Conservation (phyloP, 345 rosid species). For the Balakata baccata region DNA sequence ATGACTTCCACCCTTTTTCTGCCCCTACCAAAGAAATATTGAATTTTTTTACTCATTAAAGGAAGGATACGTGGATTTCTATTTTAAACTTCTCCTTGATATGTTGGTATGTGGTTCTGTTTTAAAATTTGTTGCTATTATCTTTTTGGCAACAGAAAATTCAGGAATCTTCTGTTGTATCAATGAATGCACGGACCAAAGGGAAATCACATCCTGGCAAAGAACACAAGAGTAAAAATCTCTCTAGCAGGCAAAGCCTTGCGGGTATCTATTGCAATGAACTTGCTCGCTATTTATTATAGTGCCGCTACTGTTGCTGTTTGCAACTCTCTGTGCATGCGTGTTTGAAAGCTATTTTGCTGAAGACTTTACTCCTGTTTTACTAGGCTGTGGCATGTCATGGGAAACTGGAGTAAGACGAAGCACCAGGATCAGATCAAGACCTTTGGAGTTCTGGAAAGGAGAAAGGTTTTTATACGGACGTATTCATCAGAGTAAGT, state of each 20-base stretch:
- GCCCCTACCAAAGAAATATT: not conserved
- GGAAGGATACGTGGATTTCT: not conserved
- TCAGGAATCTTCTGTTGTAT: conserved; percentile 26
- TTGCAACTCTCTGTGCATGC: not conserved
- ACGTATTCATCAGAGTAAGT: conserved; percentile 81
- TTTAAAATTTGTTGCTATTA: not conserved
- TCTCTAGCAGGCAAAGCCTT: conserved; percentile 72
- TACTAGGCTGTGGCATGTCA: conserved; percentile 59
- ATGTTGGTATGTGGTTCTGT: not conserved
- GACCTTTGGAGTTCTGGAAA: conserved; percentile 92
- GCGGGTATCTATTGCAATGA: conserved; percentile 52
- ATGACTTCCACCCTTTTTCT: not conserved
- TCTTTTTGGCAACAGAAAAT: conserved; percentile 37
- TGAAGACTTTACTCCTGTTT: not conserved
- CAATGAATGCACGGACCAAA: conserved; percentile 32
- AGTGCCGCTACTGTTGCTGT: conserved; percentile 9
- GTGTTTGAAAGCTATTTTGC: not conserved
- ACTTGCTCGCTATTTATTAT: conserved; percentile 10
- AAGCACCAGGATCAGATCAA: conserved; percentile 84
- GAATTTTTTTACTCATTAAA: not conserved
- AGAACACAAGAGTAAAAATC: conserved; percentile 31
- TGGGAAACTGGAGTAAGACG: conserved; percentile 59
- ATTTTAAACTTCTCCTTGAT: not conserved
- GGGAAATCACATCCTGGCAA: conserved; percentile 23
- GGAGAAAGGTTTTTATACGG: conserved; percentile 93